Conservation (phyloP, 2,329 filamentous ascomycete species). For the Cladosporium cucumerinum region DNA sequence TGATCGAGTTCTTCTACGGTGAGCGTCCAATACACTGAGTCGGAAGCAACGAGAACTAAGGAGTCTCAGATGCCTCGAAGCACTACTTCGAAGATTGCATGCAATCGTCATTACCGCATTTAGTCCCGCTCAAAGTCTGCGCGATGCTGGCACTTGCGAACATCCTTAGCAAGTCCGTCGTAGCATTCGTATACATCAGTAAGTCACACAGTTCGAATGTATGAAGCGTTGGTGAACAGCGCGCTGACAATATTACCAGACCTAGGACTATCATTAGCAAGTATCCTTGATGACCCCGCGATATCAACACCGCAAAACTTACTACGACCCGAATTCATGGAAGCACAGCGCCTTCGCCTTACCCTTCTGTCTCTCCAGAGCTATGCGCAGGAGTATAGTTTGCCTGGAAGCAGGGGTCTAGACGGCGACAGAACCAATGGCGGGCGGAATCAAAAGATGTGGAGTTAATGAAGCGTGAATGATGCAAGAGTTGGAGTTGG, state of each 20-base stretch:
- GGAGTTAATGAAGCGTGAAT: neutral
- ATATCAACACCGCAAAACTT: neutral
- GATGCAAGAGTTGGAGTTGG: neutral
- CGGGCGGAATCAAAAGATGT: neutral
- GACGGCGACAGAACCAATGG: neutral
- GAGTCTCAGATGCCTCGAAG: slow-evolving; percentile 2
- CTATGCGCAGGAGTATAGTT: slow-evolving; percentile 4
- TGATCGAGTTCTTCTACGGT: slow-evolving; percentile 14
- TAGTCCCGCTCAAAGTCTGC: slow-evolving; percentile 8
- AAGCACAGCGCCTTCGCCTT: slow-evolving; percentile 1
- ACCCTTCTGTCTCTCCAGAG: neutral
- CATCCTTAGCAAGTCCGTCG: slow-evolving; percentile 7
- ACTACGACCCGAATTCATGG: neutral
- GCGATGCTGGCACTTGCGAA: slow-evolving; percentile 10
- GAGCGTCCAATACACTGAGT: neutral
- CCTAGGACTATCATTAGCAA: slow-evolving; percentile 3
- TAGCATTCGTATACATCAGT: slow-evolving; percentile 14
- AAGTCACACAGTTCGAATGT: neutral
- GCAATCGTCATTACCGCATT: slow-evolving; percentile 1
- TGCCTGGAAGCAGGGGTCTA: neutral
- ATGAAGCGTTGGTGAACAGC: neutral
- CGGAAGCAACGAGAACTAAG: neutral
- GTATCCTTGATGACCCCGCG: neutral
- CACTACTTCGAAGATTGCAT: slow-evolving; percentile 15
- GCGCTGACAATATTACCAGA: neutral